Percentiles rank a stretch among this genome's conserved stretches.
These are phyloP conservation scores for Adansonia grandidieri DNA, from an alignment of 441 rosid genomes.

Conservation along the genomic window DNA sequence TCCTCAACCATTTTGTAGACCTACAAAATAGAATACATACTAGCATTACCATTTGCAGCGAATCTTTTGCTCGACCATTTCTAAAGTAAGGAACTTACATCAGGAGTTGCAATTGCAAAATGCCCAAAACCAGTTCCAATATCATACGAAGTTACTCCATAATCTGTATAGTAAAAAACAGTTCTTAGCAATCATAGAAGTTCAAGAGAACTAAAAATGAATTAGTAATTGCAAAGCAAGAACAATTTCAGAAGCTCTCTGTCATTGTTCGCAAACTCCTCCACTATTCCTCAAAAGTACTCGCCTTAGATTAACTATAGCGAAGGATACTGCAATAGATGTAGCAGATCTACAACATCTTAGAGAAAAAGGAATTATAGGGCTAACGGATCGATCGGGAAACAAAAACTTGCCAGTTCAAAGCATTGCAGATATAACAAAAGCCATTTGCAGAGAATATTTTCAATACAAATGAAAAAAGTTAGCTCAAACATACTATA, in stretches of 20 bases:
- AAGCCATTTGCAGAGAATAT: neutral
- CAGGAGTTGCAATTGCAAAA: slow-evolving; percentile 84
- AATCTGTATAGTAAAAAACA: slow-evolving; percentile 53
- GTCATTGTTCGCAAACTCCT: neutral
- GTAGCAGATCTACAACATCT: neutral
- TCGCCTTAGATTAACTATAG: neutral
- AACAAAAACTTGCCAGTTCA: neutral
- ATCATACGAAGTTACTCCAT: slow-evolving; percentile 83
- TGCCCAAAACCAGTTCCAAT: slow-evolving; percentile 97
- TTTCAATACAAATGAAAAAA: neutral
- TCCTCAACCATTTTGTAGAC: slow-evolving; percentile 79
- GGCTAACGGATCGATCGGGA: neutral
- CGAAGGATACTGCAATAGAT: neutral
- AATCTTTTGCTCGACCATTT: slow-evolving; percentile 11
- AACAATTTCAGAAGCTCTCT: neutral
- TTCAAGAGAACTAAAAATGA: neutral
- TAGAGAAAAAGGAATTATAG: neutral
- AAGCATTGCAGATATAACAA: neutral
- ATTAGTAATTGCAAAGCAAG: neutral
- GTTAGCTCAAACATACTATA: slow-evolving; percentile 54
- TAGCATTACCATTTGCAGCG: slow-evolving; percentile 13
- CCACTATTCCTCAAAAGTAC: neutral
- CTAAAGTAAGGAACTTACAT: slow-evolving; percentile 52
- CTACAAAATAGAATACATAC: slow-evolving; percentile 37
- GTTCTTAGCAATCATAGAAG: slow-evolving; percentile 5